These are phyloP conservation scores for Candida adriatica DNA, from an alignment of 805 yeast species.

Conservation along the genomic window DNA sequence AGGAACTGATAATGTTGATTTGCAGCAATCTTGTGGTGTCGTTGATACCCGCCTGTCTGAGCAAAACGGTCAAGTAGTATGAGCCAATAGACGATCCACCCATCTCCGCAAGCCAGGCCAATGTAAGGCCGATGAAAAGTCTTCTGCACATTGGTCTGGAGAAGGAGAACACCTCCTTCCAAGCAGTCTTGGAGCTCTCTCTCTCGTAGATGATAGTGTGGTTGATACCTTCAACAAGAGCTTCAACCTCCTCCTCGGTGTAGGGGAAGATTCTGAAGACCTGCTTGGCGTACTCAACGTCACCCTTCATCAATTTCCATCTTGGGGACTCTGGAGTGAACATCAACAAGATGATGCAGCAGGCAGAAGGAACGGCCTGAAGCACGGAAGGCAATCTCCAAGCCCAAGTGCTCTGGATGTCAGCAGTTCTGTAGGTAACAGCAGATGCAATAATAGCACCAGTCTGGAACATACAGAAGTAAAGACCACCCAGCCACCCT, in stretches of 20 bases:
- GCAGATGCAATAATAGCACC: slow-evolving; percentile 26
- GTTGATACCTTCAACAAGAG: slow-evolving; percentile 4
- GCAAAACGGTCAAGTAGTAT: slow-evolving; percentile 7
- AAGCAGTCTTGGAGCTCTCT: slow-evolving; percentile 2
- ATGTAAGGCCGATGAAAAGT: slow-evolving; percentile 3
- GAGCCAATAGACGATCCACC: slow-evolving; percentile 14
- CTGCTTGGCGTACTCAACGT: slow-evolving; percentile 9
- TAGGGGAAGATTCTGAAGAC: slow-evolving; percentile 4
- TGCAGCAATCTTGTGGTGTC: slow-evolving; percentile 31
- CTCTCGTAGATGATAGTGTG: slow-evolving; percentile 1
- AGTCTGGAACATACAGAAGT: slow-evolving; percentile 25
- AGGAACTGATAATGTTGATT: slow-evolving; percentile 26
- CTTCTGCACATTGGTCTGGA: slow-evolving; percentile 10
- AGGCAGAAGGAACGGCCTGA: slow-evolving; percentile 19
- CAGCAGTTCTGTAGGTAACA: slow-evolving; percentile 25
- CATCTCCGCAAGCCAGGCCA: slow-evolving; percentile 11
- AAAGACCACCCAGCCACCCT: slow-evolving; percentile 15
- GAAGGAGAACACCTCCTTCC: slow-evolving; percentile 5
- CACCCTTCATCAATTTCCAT: slow-evolving; percentile 8
- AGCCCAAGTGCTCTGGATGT: slow-evolving; percentile 22
- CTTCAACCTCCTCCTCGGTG: background rate
- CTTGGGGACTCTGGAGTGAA: slow-evolving; percentile 14
- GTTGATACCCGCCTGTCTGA: slow-evolving; percentile 33
- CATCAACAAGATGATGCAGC: slow-evolving; percentile 11
- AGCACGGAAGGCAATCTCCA: slow-evolving; percentile 26